These are phyloP conservation scores for Stachybotrys echinatus DNA, from an alignment of 2,329 filamentous ascomycete genomes.

Conservation along the genomic window DNA sequence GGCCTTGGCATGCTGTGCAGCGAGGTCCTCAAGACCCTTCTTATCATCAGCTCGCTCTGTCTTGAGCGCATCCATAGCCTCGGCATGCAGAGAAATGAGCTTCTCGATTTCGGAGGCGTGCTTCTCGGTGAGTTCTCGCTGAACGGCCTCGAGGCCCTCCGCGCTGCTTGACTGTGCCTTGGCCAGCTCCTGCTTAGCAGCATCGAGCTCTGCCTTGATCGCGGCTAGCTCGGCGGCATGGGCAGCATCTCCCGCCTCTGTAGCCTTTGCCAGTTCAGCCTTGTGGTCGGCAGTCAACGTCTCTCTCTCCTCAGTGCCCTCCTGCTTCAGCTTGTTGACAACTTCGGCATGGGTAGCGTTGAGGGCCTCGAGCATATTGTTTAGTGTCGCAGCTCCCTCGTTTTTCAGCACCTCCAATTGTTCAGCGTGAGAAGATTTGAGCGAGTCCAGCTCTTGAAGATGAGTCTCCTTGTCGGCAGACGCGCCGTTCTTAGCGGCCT, in stretches of 20 bases:
- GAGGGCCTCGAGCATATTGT: conserved; percentile 35
- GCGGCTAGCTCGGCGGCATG: conserved; percentile 25
- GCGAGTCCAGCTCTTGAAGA: conserved; percentile 44
- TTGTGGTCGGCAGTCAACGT: conserved; percentile 21
- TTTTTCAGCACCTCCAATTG: conserved; percentile 38
- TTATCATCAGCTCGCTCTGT: conserved; percentile 29
- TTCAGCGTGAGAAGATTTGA: conserved; percentile 50
- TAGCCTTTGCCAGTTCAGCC: conserved; percentile 21
- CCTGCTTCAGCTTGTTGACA: conserved; percentile 36
- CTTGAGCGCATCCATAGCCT: conserved; percentile 35
- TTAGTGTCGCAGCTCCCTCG: conserved; percentile 33
- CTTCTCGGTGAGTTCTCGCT: conserved; percentile 38
- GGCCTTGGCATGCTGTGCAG: conserved; percentile 28
- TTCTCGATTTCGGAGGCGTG: conserved; percentile 44
- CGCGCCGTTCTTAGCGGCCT: conserved; percentile 47
- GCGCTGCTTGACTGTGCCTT: conserved; percentile 36
- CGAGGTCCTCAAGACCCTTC: conserved; percentile 39
- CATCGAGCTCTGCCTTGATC: conserved; percentile 21
- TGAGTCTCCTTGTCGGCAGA: conserved; percentile 44
- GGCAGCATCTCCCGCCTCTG: conserved; percentile 20
- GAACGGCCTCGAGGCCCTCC: conserved; percentile 39
- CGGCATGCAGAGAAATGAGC: conserved; percentile 34
- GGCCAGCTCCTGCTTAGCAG: conserved; percentile 28
- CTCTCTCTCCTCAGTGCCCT: conserved; percentile 32
- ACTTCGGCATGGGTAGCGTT: conserved; percentile 37